Evolutionary conservation across 2,329 filamentous ascomycete genomes (phyloP), one percentile per base, ranked within the genome.

Genomic region (Pseudogymnoascus sp.): DNA sequence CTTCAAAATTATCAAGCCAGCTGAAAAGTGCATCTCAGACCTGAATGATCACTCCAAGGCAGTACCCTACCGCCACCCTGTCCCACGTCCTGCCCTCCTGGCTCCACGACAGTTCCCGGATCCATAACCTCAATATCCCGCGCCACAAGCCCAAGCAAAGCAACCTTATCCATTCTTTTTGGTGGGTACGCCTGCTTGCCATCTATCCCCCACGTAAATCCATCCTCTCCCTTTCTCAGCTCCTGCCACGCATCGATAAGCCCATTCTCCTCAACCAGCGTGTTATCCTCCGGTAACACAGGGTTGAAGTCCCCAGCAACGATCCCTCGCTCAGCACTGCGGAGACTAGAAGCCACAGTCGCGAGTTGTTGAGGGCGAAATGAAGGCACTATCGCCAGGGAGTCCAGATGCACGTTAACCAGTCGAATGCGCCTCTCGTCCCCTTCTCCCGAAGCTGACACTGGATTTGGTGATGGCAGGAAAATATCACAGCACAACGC

Each of bases 261-360:
- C 0, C 67, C 65, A 63, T 75, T 76, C 1, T 68, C 66, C 11
- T 64, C 61, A 0, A 78, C 64, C 4, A 76, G 68, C 0, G 60
- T 42, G 2, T 65, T 64, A 61, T 79, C 76, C 50, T 74, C 71
- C 0, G 72, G 70, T 3, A 75, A 66, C 2, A 76, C 72, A 2
- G 74, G 72, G 61, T 78, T 77, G 64, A 78, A 78, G 61, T 78
- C 75, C 10, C 76, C 76, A 2, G 76, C 75, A 1, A 77, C 69
- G 3, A 78, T 47, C 0, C 75, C 76, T 24, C 64, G 66, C 0
- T 69, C 71, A 2, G 69, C 63, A 13, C 66, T 65, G 24, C 64
- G 67, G 3, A 78, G 65, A 11, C 74, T 64, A 3, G 62, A 63
- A 0, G 71, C 66, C 1, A 70, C 65, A 13, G 73, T 70, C 0